Conservation (phyloP, 2,329 filamentous ascomycete species). For the Sporothrix euskadiensis region DNA sequence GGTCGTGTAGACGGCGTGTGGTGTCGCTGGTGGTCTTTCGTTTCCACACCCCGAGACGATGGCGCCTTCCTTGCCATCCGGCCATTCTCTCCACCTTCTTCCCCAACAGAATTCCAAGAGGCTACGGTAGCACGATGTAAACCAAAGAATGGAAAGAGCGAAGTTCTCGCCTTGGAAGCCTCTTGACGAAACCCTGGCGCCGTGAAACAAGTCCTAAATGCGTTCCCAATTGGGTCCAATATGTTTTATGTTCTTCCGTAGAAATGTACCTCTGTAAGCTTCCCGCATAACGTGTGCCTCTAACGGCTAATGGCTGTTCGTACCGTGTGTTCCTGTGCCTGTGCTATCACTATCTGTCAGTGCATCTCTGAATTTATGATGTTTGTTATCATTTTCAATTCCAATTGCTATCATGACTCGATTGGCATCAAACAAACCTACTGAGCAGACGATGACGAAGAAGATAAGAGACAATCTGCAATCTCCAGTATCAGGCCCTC, state of each 20-base stretch:
- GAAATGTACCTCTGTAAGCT: background rate
- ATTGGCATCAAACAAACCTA: background rate
- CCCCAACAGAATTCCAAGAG: constrained; percentile 20
- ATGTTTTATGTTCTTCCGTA: background rate
- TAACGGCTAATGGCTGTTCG: background rate
- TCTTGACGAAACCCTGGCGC: constrained; percentile 6
- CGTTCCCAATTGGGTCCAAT: background rate
- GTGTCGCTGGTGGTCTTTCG: background rate
- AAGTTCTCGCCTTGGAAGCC: background rate
- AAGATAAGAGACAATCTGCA: background rate
- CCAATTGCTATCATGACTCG: background rate
- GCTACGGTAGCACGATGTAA: background rate
- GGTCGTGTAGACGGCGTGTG: background rate
- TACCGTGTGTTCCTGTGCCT: background rate
- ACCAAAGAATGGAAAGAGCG: background rate
- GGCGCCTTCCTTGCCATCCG: background rate
- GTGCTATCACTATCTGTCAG: background rate
- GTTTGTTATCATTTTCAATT: background rate
- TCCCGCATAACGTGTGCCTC: background rate
- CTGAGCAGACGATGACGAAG: background rate
- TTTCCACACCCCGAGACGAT: background rate
- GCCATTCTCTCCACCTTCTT: background rate
- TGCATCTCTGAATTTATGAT: background rate
- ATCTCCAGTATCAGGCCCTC: background rate
- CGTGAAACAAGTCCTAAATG: background rate